Evolutionary conservation across 352 stramenopile genomes (phyloP).

Genomic region (Phytophthora crassamura): DNA sequence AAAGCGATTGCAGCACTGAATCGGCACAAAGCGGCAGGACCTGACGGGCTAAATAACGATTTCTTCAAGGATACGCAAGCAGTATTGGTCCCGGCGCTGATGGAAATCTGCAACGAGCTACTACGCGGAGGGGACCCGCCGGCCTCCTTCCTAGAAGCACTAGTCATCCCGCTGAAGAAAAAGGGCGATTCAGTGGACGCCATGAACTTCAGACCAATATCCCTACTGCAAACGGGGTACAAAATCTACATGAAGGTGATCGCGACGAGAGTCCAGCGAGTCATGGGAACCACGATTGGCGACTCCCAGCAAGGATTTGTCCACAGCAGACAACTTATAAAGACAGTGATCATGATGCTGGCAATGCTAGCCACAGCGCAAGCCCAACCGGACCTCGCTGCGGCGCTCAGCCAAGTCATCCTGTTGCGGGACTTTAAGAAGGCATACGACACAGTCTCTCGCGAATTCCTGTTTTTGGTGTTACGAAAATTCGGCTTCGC

Average conservation of each 20-base stretch:
- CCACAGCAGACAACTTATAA: neutral
- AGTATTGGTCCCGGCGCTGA: no score
- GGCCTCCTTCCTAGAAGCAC: no score
- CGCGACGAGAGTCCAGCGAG: neutral
- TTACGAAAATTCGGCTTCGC: slow-evolving; percentile 2
- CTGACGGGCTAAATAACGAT: neutral
- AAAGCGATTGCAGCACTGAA: neutral
- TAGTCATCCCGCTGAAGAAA: neutral
- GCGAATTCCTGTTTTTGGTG: no score
- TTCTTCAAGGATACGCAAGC: neutral
- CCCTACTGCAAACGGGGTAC: slow-evolving; percentile 1
- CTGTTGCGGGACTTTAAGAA: slow-evolving; percentile 2
- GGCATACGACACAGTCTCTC: neutral
- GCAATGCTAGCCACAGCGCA: neutral
- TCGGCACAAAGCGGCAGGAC: neutral
- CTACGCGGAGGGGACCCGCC: no score
- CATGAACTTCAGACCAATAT: slow-evolving; percentile 3
- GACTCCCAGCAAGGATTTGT: slow-evolving; percentile 6
- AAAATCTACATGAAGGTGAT: neutral
- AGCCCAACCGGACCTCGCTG: neutral
- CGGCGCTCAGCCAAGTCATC: neutral
- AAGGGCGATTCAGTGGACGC: slow-evolving; percentile 2
- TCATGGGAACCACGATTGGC: neutral
- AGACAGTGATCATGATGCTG: neutral
- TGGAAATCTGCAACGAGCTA: no score